Evolutionary conservation across 164 flowering plant species (phyloP).

Genomic region (Euptelea pleiosperma): DNA sequence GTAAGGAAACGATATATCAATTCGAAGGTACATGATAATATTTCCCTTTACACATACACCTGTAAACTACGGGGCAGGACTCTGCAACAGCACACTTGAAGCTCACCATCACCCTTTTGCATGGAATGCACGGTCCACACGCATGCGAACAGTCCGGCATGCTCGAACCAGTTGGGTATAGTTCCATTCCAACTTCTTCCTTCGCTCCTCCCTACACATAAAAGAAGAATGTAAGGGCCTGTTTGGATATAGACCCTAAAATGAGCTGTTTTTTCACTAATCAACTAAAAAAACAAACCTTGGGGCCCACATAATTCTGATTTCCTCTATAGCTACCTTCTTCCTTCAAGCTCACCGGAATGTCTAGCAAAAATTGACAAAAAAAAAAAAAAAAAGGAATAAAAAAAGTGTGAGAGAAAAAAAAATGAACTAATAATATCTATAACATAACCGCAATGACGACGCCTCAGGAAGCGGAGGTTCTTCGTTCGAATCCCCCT

Average conservation of each 20-base stretch:
- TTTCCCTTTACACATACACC: conserved; percentile 63
- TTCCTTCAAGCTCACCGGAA: conserved; percentile 7
- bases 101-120: conserved; percentile 85
- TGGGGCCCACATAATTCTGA: neutral
- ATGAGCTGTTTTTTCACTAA: too few relatives aligned
- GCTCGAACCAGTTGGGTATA: conserved; percentile 67
- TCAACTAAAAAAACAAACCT: conserved; percentile 26
- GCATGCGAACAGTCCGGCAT: conserved; percentile 85
- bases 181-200: conserved; percentile 36
- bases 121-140: conserved; percentile 76
- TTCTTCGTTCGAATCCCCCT: too few relatives aligned
- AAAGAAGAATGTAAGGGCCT: too few relatives aligned
- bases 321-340: conserved; percentile 4
- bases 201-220: conserved; percentile 23
- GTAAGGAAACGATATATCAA: too few relatives aligned
- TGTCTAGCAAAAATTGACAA: conserved; percentile 3
- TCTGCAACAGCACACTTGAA: conserved; percentile 61
- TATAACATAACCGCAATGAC: too few relatives aligned
- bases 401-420: neutral
- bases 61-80: conserved; percentile 77
- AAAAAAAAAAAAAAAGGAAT: neutral
- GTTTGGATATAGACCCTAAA: too few relatives aligned
- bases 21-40: conserved; percentile 44
- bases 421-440: neutral
- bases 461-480: too few relatives aligned